Percentiles rank a stretch among this genome's conserved stretches.
phyloP scores from a whole-genome alignment of 1,284 basidiomycete genomes.

The Psilocybe mexicana region DNA sequence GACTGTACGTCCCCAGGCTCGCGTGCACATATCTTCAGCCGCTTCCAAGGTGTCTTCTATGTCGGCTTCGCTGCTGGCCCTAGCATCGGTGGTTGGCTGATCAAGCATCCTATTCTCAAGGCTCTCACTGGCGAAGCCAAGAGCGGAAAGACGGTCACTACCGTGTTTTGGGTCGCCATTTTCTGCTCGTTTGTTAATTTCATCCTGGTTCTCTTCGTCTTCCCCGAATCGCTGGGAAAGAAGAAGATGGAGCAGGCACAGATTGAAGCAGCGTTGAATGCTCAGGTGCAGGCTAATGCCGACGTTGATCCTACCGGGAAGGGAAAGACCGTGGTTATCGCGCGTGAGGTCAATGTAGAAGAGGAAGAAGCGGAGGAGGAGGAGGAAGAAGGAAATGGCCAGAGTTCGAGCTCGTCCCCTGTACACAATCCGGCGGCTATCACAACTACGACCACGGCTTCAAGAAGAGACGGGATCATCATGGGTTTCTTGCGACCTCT shows the following conservation, averaged over 20 bases:
- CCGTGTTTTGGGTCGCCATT: constrained; percentile 47
- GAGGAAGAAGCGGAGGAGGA: background rate
- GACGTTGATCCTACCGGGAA: constrained; percentile 9
- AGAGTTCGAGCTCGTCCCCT: background rate
- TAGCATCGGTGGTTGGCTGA: constrained; percentile 69
- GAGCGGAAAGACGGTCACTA: constrained; percentile 34
- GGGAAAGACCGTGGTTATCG: constrained; percentile 10
- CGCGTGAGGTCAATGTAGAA: constrained; percentile 3
- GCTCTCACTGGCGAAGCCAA: constrained; percentile 7
- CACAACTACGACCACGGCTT: background rate
- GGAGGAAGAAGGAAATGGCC: no score
- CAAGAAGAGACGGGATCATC: constrained; percentile 18
- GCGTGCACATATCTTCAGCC: constrained; percentile 78
- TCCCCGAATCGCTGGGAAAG: constrained; percentile 48
- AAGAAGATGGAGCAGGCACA: constrained; percentile 41
- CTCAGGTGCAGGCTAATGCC: constrained; percentile 20
- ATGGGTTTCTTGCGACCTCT: constrained; percentile 40
- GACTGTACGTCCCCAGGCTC: constrained; percentile 87
- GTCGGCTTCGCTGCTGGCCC: constrained; percentile 77
- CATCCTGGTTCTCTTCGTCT: constrained; percentile 44
- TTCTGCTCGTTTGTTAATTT: constrained; percentile 41
- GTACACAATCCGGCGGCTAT: constrained; percentile 5
- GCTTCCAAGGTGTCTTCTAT: constrained; percentile 71
- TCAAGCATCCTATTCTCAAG: constrained; percentile 40
- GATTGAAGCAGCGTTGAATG: background rate